A percentile compares a stretch with the other conserved stretches of the same genome.
Conservation (phyloP, 2,329 filamentous ascomycete species). For the Sodiomyces alkalinus region DNA sequence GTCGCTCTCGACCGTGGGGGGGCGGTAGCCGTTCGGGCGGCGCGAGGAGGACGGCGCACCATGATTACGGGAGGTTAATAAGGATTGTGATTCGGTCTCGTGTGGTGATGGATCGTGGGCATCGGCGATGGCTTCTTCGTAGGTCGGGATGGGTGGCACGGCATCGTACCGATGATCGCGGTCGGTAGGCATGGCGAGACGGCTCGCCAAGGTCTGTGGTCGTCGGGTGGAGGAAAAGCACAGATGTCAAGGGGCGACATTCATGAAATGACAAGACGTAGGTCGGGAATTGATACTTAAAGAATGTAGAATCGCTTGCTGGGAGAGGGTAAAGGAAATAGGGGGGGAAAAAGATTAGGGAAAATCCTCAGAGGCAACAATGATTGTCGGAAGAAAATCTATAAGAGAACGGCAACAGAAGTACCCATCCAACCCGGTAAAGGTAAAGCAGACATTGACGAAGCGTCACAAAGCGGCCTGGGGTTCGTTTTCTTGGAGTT, state of each 20-base stretch:
- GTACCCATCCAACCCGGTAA: neutral
- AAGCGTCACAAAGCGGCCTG: neutral
- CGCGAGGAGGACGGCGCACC: slow-evolving; percentile 23
- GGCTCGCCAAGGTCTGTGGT: neutral
- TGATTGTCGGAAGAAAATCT: neutral
- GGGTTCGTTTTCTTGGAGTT: neutral
- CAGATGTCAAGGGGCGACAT: neutral
- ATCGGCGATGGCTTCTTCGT: slow-evolving; percentile 24
- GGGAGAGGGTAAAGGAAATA: slow-evolving; percentile 7
- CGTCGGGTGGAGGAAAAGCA: too few relatives aligned
- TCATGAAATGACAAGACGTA: slow-evolving; percentile 1
- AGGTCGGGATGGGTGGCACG: slow-evolving; percentile 21
- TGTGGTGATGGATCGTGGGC: slow-evolving; percentile 15
- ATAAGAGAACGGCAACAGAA: neutral
- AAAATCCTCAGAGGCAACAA: neutral
- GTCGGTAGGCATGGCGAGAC: slow-evolving; percentile 7
- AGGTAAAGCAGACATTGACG: neutral
- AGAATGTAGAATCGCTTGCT: neutral
- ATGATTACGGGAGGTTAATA: slow-evolving; percentile 45
- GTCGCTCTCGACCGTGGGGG: slow-evolving; percentile 68
- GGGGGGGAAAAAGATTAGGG: slow-evolving; percentile 11
- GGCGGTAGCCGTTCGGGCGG: slow-evolving; percentile 48
- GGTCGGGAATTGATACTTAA: too few relatives aligned
- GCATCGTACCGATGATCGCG: slow-evolving; percentile 18
- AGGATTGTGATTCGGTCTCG: slow-evolving; percentile 59